Conservation (phyloP, 257 asterid species). For the Cruciata laevipes region DNA sequence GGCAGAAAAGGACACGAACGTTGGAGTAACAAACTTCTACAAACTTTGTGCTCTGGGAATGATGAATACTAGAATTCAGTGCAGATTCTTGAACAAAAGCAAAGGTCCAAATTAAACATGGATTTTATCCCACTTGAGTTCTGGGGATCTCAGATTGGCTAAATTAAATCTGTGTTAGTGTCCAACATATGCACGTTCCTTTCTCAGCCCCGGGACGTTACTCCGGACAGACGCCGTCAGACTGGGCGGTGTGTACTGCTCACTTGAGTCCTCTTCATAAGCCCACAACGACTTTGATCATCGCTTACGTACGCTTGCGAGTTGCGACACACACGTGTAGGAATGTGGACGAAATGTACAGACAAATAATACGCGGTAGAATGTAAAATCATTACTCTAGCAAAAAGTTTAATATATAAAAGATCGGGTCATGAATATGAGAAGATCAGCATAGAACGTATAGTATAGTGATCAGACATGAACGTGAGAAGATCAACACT, state of each 20-base stretch:
- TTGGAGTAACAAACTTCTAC: background rate
- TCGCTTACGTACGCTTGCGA: background rate
- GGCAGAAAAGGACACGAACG: background rate
- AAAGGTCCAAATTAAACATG: background rate
- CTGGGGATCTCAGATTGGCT: background rate
- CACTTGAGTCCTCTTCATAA: background rate
- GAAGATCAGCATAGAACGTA: no score
- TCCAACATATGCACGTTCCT: conserved; percentile 12
- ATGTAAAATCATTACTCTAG: no score
- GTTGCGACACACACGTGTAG: background rate
- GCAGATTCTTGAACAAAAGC: background rate
- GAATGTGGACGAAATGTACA: conserved; percentile 1
- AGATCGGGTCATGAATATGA: no score
- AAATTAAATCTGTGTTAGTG: background rate
- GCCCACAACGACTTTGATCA: background rate
- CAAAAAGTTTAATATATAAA: no score
- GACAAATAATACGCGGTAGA: no score
- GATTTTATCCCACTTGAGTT: background rate
- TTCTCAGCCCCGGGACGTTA: conserved; percentile 10
- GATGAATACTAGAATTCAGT: background rate
- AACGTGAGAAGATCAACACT: no score
- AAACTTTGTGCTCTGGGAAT: background rate
- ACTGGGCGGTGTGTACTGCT: background rate
- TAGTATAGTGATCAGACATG: no score
- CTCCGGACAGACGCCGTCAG: conserved; percentile 17